phyloP scores from a whole-genome alignment of 1,284 basidiomycete species.

The Agroathelia rolfsii region DNA sequence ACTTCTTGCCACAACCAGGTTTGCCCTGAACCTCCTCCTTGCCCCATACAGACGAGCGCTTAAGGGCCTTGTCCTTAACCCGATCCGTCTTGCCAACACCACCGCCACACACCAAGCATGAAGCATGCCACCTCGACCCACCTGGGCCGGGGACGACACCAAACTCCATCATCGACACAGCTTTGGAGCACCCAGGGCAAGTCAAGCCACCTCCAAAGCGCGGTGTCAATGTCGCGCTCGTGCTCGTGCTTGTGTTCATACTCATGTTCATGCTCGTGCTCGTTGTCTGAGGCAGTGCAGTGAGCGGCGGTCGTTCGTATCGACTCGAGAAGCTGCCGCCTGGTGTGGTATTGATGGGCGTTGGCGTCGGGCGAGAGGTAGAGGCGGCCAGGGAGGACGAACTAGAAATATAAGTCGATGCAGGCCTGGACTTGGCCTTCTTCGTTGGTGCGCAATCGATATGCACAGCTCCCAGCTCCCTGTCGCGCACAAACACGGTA shows the following conservation, averaged over 20 bases:
- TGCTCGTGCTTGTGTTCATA: slow-evolving; percentile 1
- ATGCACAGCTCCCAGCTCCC: no score
- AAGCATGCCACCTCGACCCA: slow-evolving; percentile 65
- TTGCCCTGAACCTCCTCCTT: slow-evolving; percentile 41
- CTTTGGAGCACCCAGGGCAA: slow-evolving; percentile 64
- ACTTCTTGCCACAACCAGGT: slow-evolving; percentile 70
- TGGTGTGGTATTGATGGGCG: background rate
- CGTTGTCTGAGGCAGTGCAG: no score
- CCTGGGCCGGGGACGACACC: slow-evolving; percentile 77
- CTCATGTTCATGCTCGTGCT: no score
- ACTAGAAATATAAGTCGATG: background rate
- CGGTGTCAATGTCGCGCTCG: slow-evolving; percentile 31
- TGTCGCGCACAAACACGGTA: slow-evolving; percentile 58
- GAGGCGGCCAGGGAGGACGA: background rate
- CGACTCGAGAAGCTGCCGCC: no score
- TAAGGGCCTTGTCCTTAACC: slow-evolving; percentile 21
- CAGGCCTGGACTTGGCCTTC: slow-evolving; percentile 1
- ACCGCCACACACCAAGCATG: slow-evolving; percentile 72
- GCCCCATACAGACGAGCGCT: slow-evolving; percentile 29
- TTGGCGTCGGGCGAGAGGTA: background rate
- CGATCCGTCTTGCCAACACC: slow-evolving; percentile 32
- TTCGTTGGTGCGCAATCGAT: slow-evolving; percentile 1
- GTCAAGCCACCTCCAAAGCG: slow-evolving; percentile 55
- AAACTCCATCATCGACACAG: slow-evolving; percentile 71
- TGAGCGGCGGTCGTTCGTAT: no score